These are phyloP conservation scores for Passalora sequoiae DNA, from an alignment of 2,329 filamentous ascomycete species.

Conservation along the genomic window DNA sequence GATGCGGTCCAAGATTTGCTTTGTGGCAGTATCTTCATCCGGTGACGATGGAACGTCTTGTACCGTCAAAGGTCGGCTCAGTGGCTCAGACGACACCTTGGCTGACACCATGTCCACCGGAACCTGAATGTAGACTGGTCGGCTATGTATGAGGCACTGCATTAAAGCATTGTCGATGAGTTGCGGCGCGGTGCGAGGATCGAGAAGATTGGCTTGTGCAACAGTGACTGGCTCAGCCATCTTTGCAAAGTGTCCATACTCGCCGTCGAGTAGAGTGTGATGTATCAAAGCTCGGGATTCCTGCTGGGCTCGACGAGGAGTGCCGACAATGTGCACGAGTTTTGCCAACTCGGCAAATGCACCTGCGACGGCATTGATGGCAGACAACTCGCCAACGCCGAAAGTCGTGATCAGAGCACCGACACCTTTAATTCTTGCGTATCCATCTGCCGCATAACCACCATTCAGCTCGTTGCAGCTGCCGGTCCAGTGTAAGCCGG, in stretches of 20 bases:
- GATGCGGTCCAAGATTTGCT: constrained; percentile 70
- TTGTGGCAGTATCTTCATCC: constrained; percentile 74
- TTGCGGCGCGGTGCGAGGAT: constrained; percentile 19
- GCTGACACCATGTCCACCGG: constrained; percentile 50
- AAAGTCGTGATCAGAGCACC: constrained; percentile 54
- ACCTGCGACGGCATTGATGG: constrained; percentile 43
- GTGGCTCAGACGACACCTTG: constrained; percentile 67
- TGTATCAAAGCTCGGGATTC: constrained; percentile 4
- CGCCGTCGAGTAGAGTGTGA: constrained; percentile 7
- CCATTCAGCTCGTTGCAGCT: constrained; percentile 57
- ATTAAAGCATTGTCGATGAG: constrained; percentile 30
- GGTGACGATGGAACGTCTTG: constrained; percentile 60
- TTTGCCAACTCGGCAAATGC: constrained; percentile 41
- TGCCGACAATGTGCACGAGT: constrained; percentile 40
- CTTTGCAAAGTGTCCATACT: constrained; percentile 11
- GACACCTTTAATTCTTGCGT: constrained; percentile 50
- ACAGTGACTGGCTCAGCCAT: constrained; percentile 72
- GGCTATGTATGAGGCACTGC: constrained; percentile 19
- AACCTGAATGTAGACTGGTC: constrained; percentile 28
- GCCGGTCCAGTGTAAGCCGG: constrained; percentile 43
- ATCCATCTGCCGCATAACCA: constrained; percentile 55
- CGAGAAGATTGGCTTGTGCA: constrained; percentile 63
- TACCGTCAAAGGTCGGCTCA: constrained; percentile 66
- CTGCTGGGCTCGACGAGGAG: constrained; percentile 1
- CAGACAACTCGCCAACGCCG: constrained; percentile 51